phyloP scores from a whole-genome alignment of 2,329 filamentous ascomycete genomes.

The Helotiales sp. region DNA sequence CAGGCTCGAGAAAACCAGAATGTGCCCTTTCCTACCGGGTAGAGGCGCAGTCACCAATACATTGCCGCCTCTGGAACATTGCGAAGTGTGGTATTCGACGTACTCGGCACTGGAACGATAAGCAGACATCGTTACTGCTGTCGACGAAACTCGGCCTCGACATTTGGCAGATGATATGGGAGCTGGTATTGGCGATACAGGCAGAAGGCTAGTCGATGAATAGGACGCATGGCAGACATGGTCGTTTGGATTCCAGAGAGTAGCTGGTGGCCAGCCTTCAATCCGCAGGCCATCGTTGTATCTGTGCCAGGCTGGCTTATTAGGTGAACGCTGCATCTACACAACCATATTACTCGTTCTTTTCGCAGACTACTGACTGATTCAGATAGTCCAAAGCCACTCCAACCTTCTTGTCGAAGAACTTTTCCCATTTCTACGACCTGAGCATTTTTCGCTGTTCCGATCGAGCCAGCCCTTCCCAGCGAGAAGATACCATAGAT shows the following conservation, averaged over 20 bases:
- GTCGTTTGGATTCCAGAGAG: too few species aligned
- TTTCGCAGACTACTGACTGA: slow-evolving; percentile 11
- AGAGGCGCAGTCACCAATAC: slow-evolving; percentile 22
- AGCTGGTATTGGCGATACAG: slow-evolving; percentile 19
- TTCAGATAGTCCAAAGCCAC: slow-evolving; percentile 26
- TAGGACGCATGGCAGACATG: slow-evolving; percentile 17
- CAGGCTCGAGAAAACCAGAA: too few species aligned
- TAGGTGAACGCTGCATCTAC: too few species aligned
- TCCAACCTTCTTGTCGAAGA: slow-evolving; percentile 21
- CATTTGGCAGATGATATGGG: slow-evolving; percentile 23
- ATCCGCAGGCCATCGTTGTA: too few species aligned
- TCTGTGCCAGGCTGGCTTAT: too few species aligned
- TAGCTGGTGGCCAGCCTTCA: too few species aligned
- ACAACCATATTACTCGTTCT: too few species aligned
- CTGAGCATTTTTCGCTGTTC: slow-evolving; percentile 23
- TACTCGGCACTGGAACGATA: slow-evolving; percentile 15
- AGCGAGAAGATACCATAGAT: slow-evolving; percentile 17
- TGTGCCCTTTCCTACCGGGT: slow-evolving; percentile 14
- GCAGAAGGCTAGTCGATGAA: slow-evolving; percentile 17
- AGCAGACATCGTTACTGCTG: slow-evolving; percentile 12
- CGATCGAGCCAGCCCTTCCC: slow-evolving; percentile 18
- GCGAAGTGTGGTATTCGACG: slow-evolving; percentile 10
- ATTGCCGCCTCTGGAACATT: slow-evolving; percentile 16
- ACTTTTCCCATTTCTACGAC: slow-evolving; percentile 25
- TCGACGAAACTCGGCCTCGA: slow-evolving; percentile 19